A percentile compares a stretch with the other conserved stretches of the same genome.
These are phyloP conservation scores for Beauveria pseudobassiana DNA, from an alignment of 2,329 filamentous ascomycete genomes.

Conservation along the genomic window DNA sequence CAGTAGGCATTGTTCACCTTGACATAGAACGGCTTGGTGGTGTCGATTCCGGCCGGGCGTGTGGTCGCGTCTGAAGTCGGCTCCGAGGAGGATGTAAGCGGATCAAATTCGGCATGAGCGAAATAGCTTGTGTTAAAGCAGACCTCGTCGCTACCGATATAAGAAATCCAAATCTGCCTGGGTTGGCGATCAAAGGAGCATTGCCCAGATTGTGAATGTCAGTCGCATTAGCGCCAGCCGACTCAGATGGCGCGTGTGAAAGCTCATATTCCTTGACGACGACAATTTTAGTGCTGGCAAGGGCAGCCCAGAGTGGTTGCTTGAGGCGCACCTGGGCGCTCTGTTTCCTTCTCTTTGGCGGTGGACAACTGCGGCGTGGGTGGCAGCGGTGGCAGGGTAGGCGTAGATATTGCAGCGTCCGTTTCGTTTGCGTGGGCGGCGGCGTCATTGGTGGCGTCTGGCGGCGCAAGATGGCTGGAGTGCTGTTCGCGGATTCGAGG, in stretches of 20 bases:
- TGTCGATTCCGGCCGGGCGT: slow-evolving; percentile 49
- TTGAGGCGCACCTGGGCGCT: slow-evolving; percentile 83
- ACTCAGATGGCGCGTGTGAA: slow-evolving; percentile 67
- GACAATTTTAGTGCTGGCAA: slow-evolving; percentile 93
- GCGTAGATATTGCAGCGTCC: background rate
- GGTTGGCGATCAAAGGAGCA: slow-evolving; percentile 61
- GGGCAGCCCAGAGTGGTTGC: slow-evolving; percentile 88
- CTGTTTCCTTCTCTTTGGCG: slow-evolving; percentile 81
- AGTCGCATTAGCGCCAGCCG: slow-evolving; percentile 64
- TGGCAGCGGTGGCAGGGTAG: slow-evolving; percentile 11
- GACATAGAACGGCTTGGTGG: slow-evolving; percentile 69
- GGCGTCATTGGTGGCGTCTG: slow-evolving; percentile 21
- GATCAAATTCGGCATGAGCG: slow-evolving; percentile 33
- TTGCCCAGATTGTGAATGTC: slow-evolving; percentile 72
- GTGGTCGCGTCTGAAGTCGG: slow-evolving; percentile 8
- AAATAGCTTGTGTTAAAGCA: slow-evolving; percentile 68
- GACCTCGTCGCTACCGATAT: slow-evolving; percentile 70
- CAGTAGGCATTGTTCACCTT: slow-evolving; percentile 71
- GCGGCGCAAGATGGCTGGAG: slow-evolving; percentile 27
- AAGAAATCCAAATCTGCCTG: slow-evolving; percentile 72
- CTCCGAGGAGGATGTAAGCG: slow-evolving; percentile 13
- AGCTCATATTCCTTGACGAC: slow-evolving; percentile 88
- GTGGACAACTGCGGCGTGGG: slow-evolving; percentile 39
- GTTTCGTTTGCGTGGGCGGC: background rate
- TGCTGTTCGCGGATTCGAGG: slow-evolving; percentile 52